Evolutionary conservation across 208 protist genomes (phyloP).

Genomic region (Acanthamoeba royreba): DNA sequence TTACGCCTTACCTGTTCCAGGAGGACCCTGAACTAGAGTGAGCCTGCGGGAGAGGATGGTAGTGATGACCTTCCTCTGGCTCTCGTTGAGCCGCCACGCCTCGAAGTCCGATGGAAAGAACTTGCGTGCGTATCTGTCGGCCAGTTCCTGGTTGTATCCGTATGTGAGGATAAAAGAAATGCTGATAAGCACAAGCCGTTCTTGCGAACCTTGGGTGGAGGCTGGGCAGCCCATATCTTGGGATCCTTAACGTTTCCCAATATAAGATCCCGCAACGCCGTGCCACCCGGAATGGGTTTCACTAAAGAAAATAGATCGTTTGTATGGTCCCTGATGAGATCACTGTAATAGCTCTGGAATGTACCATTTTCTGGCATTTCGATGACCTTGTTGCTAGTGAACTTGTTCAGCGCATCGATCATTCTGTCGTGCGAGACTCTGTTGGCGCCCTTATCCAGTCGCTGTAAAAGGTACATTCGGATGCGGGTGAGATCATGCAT

Average conservation of each 20-base stretch:
- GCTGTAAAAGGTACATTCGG: neutral
- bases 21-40: constrained; percentile 38
- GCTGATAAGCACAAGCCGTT: neutral
- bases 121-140: neutral
- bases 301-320: neutral
- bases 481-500: neutral
- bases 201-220: neutral
- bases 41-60: neutral
- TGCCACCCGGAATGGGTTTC: neutral
- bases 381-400: neutral
- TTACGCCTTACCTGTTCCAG: neutral
- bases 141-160: neutral
- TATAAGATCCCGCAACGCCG: neutral
- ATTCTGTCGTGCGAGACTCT: constrained; percentile 34
- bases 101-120: neutral
- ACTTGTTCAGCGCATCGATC: constrained; percentile 27
- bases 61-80: constrained; percentile 8
- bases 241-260: neutral
- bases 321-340: neutral
- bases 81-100: constrained; percentile 22
- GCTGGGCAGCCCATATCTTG: neutral
- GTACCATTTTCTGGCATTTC: neutral
- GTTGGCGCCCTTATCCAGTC: constrained; percentile 45
- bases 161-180: neutral
- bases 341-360: neutral